Base-by-base conservation (phyloP, 2,329 filamentous ascomycete genomes). In the Arthrobotrys megalospora region DNA sequence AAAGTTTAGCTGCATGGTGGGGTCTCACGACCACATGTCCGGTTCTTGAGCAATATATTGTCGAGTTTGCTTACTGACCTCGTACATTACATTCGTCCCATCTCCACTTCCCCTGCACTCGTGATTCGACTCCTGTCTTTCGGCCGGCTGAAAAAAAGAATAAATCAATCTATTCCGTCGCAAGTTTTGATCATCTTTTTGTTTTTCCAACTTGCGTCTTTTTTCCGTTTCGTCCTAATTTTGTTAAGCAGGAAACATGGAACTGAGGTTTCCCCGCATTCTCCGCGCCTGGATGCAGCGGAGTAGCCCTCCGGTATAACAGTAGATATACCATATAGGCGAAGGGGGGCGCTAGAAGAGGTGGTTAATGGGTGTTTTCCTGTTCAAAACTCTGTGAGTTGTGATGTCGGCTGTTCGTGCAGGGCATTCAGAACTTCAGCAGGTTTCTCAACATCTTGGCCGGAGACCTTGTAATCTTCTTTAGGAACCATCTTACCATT, bases 1-100 rank as follows among this genome's bases (percentile, higher is more conserved):
- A 60, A 43, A 60, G 55, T 60, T 43, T 24, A 28, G 55, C 48
- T 58, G 62, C 66, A 78, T 64, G 62, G 75, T 72, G 67, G 55
- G 75, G 75, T 78, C 75, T 78, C 62, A 55, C 75, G 75, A 78
- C 75, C 75, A 78, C 73, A 78, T 78, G 75, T 68, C 34, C 67
- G 67, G 28, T 60, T 45, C 53, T 55, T 78, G 75, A 78, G 75
- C 75, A 71, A 72, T 78, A 78, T 72, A 72, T 68, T 43, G 47
- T 72, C 52, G 55, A 45, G 67, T 52, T 38, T 64, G 75, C 34
- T 72, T 67, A 53, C 53, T 43, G 45, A 41, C 72, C 66, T 66
- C 73, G 60, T 71, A 77, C 73, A 62, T 65, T 52, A 12, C 60
- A 55, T 43, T 60, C 34, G 53, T 60, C 53, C 53, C 53, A 60